A percentile compares a stretch with the other conserved stretches of the same genome.
Conservation (phyloP, 2,329 filamentous ascomycete species). For the Trichoderma hamatum region DNA sequence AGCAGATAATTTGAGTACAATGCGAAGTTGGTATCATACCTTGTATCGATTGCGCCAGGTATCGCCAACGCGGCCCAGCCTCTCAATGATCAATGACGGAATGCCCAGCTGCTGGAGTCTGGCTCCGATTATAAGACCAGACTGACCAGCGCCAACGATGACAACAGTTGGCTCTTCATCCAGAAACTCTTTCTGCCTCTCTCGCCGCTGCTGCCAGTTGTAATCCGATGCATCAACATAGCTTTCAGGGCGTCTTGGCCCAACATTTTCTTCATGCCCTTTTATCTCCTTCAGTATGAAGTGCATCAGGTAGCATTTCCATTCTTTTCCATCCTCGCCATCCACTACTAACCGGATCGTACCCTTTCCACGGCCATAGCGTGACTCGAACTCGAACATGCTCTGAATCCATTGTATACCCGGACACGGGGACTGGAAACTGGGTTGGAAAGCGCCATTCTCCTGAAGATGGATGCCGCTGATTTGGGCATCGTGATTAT, state of each 20-base stretch:
- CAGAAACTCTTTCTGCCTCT: conserved; percentile 9
- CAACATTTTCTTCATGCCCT: background rate
- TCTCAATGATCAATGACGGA: conserved; percentile 56
- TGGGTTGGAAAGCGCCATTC: background rate
- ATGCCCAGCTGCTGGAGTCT: conserved; percentile 30
- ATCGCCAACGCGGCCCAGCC: conserved; percentile 59
- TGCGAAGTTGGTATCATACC: background rate
- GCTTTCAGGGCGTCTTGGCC: background rate
- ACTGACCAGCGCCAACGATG: conserved; percentile 2
- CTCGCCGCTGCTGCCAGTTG: conserved; percentile 13
- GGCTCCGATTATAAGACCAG: background rate
- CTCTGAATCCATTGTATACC: conserved; percentile 48
- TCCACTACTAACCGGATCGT: conserved; percentile 1
- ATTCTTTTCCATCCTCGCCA: background rate
- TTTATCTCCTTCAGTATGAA: background rate
- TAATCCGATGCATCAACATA: background rate
- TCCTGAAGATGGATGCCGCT: background rate
- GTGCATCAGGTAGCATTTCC: background rate
- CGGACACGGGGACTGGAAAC: background rate
- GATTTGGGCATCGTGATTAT: background rate
- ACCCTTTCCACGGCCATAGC: background rate
- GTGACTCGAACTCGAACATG: conserved; percentile 41
- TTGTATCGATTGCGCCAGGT: conserved; percentile 68
- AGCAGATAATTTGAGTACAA: background rate
- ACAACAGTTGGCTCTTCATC: conserved; percentile 9